Evolutionary conservation across 352 stramenopile genomes (phyloP), one percentile per base, ranked within the genome.

Genomic region (Phytophthora cryptogea): DNA sequence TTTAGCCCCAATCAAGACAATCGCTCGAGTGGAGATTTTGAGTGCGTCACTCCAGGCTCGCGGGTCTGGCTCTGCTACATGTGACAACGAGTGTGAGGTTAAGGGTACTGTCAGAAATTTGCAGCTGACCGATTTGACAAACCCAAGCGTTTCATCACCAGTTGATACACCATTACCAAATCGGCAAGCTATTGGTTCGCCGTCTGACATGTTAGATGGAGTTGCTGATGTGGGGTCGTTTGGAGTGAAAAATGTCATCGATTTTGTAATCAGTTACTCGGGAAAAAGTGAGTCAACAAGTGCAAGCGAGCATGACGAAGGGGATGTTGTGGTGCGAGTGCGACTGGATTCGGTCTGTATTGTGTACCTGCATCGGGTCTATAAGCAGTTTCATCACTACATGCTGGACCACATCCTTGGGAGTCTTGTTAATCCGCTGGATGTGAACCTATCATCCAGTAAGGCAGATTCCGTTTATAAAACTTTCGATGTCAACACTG

Each of bases 311-410:
- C 14, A 28, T 33, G 37, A n/a, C 46, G 63, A 68, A 39, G 42
- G 46, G 10, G 55, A 53, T 11, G 58, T 70, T 42, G 28, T 72
- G 20, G 65, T 83, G 45, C 77, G 65, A 41, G 68, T 88, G 41
- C 83, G 84, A 4, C 64, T 95, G 20, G 87, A 95, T 50, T 90
- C 87, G 1, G 78, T 94, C 8, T 89, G 83, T 49, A 61, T 91
- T n/a, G 69, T 83, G 37, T 94, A 95, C 42, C 66, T 95, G 26
- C 87, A 94, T 62, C 83, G 87, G 30, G 78, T 95, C 31, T 91
- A 89, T 70, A 95, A 95, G 50, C 87, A 95, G 56, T 89, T 92
- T 37, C 69, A 90, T 13, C 83, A 94, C 52, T 94, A 86, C 49
- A 26, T 92, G 16, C 42, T 68, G 41, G 85, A 94, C 41, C 78